Base-by-base conservation (phyloP, 1,139 yeast species). In the Casaregolazyma lundiana region DNA sequence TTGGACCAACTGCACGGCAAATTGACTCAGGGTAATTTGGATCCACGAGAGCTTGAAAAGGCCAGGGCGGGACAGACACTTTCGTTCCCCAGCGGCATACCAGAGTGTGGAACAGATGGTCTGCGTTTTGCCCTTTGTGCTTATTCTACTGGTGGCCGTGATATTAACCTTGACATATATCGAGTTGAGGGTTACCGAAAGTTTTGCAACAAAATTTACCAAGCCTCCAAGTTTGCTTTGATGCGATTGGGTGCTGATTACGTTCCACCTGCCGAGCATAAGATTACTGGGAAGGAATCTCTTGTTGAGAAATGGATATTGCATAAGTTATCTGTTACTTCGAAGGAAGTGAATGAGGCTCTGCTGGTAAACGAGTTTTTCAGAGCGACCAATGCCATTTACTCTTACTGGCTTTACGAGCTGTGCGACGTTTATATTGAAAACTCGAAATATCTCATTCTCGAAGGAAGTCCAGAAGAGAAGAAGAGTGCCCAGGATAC, bases 31-130 rank as follows among this genome's bases (percentile, higher is more conserved):
- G 97, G 98, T 70, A 92, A 92, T 72, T 76, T 92, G 62, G 97
- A 88, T 63, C 88, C 95, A 55, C 78, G 80, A 54, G 98, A 92
- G 70, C 74, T 92, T 62, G 84, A 78, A 65, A 87, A 78, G 69
- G 98, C 98, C 35, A 80, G 78, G 61, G 81, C 77, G 41, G 97
- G 97, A 52, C 98, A 92, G 72, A 81, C 78, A 63, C 74, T 80
- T 58, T 83, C 96, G 16, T 92, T 89, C 76, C 98, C 98, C 55
- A 83, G 82, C 59, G 98, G 98, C 73, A 90, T 92, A 59, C 97
- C 98, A 49, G 96, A 92, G 72, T 92, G 98, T 78, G 98, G 98
- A 75, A 90, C 97, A 46, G 98, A 92, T 70, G 98, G 98, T 38
- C 75, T 92, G 72, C 83, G 98, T 74, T 92, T 92, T 67, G 97